Conservation (phyloP, 495 filamentous ascomycete species). For the Barbatosphaeria neglecta region DNA sequence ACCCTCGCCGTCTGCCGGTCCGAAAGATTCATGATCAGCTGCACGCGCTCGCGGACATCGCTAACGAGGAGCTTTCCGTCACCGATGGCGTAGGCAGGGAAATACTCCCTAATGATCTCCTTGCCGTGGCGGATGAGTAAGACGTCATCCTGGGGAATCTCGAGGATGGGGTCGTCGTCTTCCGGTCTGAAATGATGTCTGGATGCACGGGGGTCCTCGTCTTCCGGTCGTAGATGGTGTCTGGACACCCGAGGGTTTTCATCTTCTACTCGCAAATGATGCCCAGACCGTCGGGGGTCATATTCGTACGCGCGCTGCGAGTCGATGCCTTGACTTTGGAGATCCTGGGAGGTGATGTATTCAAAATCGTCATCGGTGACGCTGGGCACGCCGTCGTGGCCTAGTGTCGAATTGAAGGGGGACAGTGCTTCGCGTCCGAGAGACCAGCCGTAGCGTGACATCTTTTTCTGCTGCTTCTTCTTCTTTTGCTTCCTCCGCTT, state of each 20-base stretch:
- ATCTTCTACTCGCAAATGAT: conserved; percentile 13
- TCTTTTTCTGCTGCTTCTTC: conserved; percentile 20
- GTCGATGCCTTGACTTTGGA: conserved; percentile 27
- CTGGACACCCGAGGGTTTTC: no score
- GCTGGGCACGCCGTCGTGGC: conserved; percentile 34
- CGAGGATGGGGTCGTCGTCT: conserved; percentile 8
- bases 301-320: conserved; percentile 23
- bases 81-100: conserved; percentile 70
- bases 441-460: conserved; percentile 54
- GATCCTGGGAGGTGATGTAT: conserved; percentile 67
- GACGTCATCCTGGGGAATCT: conserved; percentile 54
- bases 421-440: conserved; percentile 39
- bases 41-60: conserved; percentile 54
- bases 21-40: conserved; percentile 46
- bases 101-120: conserved; percentile 62
- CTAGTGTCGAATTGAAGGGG: conserved; percentile 42
- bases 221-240: conserved; percentile 13
- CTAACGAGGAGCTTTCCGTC: conserved; percentile 61
- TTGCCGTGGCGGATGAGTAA: conserved; percentile 63
- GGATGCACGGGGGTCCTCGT: no score
- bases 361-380: conserved; percentile 69
- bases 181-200: conserved; percentile 14
- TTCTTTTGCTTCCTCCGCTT: conserved; percentile 2
- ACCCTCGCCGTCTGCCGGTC: conserved; percentile 44
- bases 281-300: conserved; percentile 18